A percentile compares a stretch with the other conserved stretches of the same genome.
Evolutionary conservation across 1,284 basidiomycete genomes (phyloP).

Genomic region (Laetiporus sulphureus): DNA sequence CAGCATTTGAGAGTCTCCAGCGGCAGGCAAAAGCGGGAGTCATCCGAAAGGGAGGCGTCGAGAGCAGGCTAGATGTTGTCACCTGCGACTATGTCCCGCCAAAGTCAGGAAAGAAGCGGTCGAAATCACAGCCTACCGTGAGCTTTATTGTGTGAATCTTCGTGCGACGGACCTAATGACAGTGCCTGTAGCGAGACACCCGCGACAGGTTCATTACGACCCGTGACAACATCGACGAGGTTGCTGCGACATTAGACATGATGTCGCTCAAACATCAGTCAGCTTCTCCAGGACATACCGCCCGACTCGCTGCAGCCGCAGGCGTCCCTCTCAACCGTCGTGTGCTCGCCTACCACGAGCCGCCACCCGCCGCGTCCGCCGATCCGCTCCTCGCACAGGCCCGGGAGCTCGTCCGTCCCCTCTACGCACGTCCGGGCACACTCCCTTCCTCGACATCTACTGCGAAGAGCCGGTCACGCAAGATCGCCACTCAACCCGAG

Average conservation of each 20-base stretch:
- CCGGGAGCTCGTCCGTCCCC: slow-evolving; percentile 64
- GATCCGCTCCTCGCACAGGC: slow-evolving; percentile 66
- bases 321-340: slow-evolving; percentile 69
- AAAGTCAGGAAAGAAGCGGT: slow-evolving; percentile 65
- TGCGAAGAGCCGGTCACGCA: slow-evolving; percentile 61
- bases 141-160: slow-evolving; percentile 10
- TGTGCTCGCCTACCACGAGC: slow-evolving; percentile 73
- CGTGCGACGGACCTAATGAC: not conserved
- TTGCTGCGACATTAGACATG: slow-evolving; percentile 58
- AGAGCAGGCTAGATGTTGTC: slow-evolving; percentile 68
- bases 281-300: slow-evolving; percentile 68
- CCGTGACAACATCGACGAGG: slow-evolving; percentile 46
- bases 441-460: slow-evolving; percentile 56
- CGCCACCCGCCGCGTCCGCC: slow-evolving; percentile 62
- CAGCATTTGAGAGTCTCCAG: slow-evolving; percentile 47
- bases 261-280: slow-evolving; percentile 54
- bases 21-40: slow-evolving; percentile 60
- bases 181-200: slow-evolving; percentile 31
- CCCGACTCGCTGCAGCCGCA: slow-evolving; percentile 65
- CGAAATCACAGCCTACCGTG: slow-evolving; percentile 61
- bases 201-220: slow-evolving; percentile 73
- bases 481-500: slow-evolving; percentile 81
- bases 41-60: slow-evolving; percentile 68
- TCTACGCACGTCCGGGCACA: slow-evolving; percentile 62
- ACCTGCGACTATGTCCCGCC: slow-evolving; percentile 51